Evolutionary conservation across 352 stramenopile genomes (phyloP).

Genomic region (Phytophthora nicotianae): DNA sequence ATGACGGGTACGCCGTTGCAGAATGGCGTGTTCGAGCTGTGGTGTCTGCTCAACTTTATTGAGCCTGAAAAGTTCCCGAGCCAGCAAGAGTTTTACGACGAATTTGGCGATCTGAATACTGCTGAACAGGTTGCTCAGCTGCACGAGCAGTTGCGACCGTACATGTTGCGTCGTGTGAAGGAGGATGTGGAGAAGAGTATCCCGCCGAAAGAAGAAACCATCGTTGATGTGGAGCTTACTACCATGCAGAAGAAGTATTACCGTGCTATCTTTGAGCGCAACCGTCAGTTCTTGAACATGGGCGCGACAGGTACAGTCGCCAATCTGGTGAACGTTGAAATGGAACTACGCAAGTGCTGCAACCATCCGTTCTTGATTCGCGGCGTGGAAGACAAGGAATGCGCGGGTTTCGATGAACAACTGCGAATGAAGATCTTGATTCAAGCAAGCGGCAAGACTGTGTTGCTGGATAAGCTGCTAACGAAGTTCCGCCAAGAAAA

Average conservation of each 20-base stretch:
- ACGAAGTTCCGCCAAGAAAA: slow-evolving; percentile 96
- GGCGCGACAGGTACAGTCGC: slow-evolving; percentile 89
- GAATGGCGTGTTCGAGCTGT: slow-evolving; percentile 99
- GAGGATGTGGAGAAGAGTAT: slow-evolving; percentile 99
- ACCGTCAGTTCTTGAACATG: slow-evolving; percentile 92
- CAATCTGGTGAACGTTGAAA: slow-evolving; percentile 99
- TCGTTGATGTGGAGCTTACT: slow-evolving; percentile 99
- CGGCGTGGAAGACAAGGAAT: slow-evolving; percentile 98
- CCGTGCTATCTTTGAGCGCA: slow-evolving; percentile 99
- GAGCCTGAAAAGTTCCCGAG: slow-evolving; percentile 95
- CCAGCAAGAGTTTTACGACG: slow-evolving; percentile 95
- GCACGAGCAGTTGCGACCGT: slow-evolving; percentile 97
- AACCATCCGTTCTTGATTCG: slow-evolving; percentile 99
- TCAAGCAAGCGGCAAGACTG: slow-evolving; percentile 95
- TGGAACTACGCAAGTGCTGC: slow-evolving; percentile 99
- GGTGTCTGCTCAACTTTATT: slow-evolving; percentile 99
- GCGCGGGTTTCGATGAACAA: slow-evolving; percentile 73
- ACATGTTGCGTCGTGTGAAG: slow-evolving; percentile 99
- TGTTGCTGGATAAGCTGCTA: slow-evolving; percentile 99
- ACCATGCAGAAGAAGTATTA: slow-evolving; percentile 98
- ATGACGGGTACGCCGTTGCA: slow-evolving; percentile 98
- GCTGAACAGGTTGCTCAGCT: slow-evolving; percentile 96
- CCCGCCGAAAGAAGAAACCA: slow-evolving; percentile 98
- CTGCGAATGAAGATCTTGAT: slow-evolving; percentile 77
- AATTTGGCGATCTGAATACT: slow-evolving; percentile 97